These are phyloP conservation scores for Aurinia saxatilis DNA, from an alignment of 345 rosid genomes.

Conservation along the genomic window DNA sequence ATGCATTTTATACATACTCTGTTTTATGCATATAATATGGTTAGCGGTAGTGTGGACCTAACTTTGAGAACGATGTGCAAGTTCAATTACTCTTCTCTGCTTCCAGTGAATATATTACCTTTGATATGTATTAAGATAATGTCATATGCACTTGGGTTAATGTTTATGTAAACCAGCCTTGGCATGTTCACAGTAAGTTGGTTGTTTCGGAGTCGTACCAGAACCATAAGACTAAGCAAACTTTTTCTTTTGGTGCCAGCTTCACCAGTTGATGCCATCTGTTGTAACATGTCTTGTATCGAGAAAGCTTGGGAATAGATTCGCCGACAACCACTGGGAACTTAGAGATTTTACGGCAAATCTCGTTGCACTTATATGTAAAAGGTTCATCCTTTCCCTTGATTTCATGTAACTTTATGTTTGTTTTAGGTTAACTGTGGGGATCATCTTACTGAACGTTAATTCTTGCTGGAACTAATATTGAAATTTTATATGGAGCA, in stretches of 20 bases:
- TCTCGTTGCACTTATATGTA: slow-evolving; percentile 79
- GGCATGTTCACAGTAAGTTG: background rate
- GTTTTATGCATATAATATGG: background rate
- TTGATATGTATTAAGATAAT: background rate
- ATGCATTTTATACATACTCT: background rate
- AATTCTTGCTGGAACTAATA: background rate
- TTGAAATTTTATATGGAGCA: background rate
- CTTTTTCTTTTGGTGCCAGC: slow-evolving; percentile 50
- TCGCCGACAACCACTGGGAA: slow-evolving; percentile 95
- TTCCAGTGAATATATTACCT: background rate
- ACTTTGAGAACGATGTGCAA: background rate
- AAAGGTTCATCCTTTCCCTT: slow-evolving; percentile 50
- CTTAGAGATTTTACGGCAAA: slow-evolving; percentile 86
- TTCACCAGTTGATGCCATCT: slow-evolving; percentile 99
- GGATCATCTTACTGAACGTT: slow-evolving; percentile 6
- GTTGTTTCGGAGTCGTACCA: background rate
- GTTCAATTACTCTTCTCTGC: background rate
- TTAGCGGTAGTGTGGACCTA: background rate
- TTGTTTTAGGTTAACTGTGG: background rate
- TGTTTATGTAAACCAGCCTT: background rate
- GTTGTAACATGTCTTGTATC: slow-evolving; percentile 97
- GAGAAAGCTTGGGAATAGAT: slow-evolving; percentile 82
- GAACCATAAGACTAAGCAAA: slow-evolving; percentile 4
- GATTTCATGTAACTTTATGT: background rate
- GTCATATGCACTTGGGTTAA: background rate